phyloP scores from a whole-genome alignment of 305 asterid genomes.

The Andrographis paniculata region DNA sequence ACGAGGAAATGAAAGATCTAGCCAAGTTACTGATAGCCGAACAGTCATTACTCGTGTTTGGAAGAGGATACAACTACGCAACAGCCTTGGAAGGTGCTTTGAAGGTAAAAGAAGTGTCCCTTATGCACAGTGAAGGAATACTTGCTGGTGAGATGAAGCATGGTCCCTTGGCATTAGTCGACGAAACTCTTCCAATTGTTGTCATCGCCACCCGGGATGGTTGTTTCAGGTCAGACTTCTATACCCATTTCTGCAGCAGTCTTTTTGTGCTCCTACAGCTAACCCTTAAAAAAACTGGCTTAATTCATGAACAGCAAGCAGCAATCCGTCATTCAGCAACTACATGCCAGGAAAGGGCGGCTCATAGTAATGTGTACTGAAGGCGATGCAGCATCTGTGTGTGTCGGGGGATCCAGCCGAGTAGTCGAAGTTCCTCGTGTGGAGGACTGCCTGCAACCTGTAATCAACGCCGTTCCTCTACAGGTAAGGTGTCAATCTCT shows the following conservation, averaged over 20 bases:
- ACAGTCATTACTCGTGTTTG: conserved; percentile 92
- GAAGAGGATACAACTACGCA: conserved; percentile 93
- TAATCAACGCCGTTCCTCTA: conserved; percentile 75
- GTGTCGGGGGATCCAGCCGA: conserved; percentile 74
- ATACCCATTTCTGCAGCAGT: not conserved
- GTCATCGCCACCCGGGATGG: conserved; percentile 91
- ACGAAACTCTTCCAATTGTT: conserved; percentile 82
- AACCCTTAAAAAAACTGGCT: conserved; percentile 9
- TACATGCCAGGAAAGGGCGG: conserved; percentile 94
- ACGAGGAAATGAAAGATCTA: conserved; percentile 81
- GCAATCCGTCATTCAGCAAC: conserved; percentile 93
- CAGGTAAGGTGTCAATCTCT: conserved; percentile 41
- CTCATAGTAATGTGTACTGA: conserved; percentile 83
- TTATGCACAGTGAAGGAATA: conserved; percentile 99
- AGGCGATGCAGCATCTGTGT: conserved; percentile 78
- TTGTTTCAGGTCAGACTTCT: conserved; percentile 73
- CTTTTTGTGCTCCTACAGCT: conserved; percentile 1
- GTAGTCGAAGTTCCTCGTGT: conserved; percentile 85
- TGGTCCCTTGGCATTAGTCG: conserved; percentile 94
- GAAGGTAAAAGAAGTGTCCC: conserved; percentile 97
- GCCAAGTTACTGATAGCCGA: conserved; percentile 71
- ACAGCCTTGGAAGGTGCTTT: conserved; percentile 95
- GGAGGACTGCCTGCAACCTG: conserved; percentile 94
- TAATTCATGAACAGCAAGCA: conserved; percentile 59
- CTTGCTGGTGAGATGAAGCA: conserved; percentile 99